Base-by-base conservation (phyloP, 495 filamentous ascomycete genomes). In the Daldinia caldariorum region DNA sequence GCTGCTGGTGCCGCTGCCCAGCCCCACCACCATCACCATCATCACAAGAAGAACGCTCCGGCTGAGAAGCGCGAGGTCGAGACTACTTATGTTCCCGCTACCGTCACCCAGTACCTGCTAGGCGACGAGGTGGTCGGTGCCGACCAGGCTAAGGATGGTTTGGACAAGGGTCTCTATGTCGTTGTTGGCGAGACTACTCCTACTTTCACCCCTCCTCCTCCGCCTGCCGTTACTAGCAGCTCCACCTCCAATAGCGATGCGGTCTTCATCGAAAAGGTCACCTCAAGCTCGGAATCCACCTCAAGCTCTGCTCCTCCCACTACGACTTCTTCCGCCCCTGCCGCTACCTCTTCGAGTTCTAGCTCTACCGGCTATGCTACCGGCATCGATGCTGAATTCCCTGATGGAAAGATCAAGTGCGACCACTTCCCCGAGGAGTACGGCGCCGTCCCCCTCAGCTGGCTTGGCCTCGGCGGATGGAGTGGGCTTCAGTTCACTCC, bases 391-490 rank as follows among this genome's bases (percentile, higher is more conserved):
- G 76, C 80, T 6, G 82, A 89, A 4, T 98, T 98, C 86, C 92
- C 92, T 10, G 88, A 90, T 80, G 92, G 92, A 56, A 81, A 89
- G 70, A 61, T 94, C 35, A 80, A 84, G 67, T 99, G 95, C 79
- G 73, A 76, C 55, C 74, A 81, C 0, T 95, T 98, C 83, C 96
- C 96, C 26, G 89, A 89, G 10, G 83, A 88, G 0, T 98, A 97
- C 74, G 95, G 95, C 74, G 90, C 96, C 1, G 73, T 97, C 20
- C 43, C 86, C 59, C 80, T 96, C 22, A 71, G 83, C 49, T 97
- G 91, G 85, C 80, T 90, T 6, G 83, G 83, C 22, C 80, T 91
- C 13, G 86, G 83, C 58, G 93, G 93, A 63, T 99, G 89, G 90
- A 89, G 88, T 62, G 93, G 94, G 77, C 84, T 98, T 70, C 92